Percentiles rank a stretch among this genome's conserved stretches.
Conservation (phyloP, 2,329 filamentous ascomycete species). For the Xylaria arbuscula region DNA sequence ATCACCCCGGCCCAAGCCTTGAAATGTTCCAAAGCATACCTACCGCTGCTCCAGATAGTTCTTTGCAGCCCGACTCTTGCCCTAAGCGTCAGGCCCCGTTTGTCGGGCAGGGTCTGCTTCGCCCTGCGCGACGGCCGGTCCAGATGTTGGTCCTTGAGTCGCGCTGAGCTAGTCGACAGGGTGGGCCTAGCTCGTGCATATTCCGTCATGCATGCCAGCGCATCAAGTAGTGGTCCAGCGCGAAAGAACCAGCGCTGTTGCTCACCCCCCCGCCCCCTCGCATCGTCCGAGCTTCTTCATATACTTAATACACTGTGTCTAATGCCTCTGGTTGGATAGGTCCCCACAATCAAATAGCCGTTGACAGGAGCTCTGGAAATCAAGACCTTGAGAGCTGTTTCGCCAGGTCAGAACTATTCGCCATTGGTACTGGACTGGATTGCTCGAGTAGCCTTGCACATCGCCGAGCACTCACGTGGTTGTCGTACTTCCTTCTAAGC, state of each 20-base stretch:
- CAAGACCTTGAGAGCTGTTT: slow-evolving; percentile 49
- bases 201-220: slow-evolving; percentile 70
- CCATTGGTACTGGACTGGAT: slow-evolving; percentile 46
- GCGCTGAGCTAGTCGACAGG: slow-evolving; percentile 58
- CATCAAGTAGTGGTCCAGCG: slow-evolving; percentile 61
- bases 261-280: slow-evolving; percentile 50
- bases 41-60: slow-evolving; percentile 37
- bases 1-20: slow-evolving; percentile 46
- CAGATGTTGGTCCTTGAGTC: slow-evolving; percentile 48
- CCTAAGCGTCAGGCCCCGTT: slow-evolving; percentile 43
- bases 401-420: slow-evolving; percentile 50
- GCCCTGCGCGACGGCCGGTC: slow-evolving; percentile 51
- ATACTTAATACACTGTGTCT: slow-evolving; percentile 55
- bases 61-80: slow-evolving; percentile 43
- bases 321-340: slow-evolving; percentile 58
- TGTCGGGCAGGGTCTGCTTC: slow-evolving; percentile 47
- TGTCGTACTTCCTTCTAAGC: slow-evolving; percentile 42
- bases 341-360: slow-evolving; percentile 51
- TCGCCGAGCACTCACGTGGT: slow-evolving; percentile 42
- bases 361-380: slow-evolving; percentile 50
- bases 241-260: slow-evolving; percentile 53
- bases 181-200: slow-evolving; percentile 64
- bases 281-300: slow-evolving; percentile 53
- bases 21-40: slow-evolving; percentile 36
- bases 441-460: slow-evolving; percentile 46